These are phyloP conservation scores for Rhodotorula sp. DNA, from an alignment of 1,284 basidiomycete species.

Conservation along the genomic window DNA sequence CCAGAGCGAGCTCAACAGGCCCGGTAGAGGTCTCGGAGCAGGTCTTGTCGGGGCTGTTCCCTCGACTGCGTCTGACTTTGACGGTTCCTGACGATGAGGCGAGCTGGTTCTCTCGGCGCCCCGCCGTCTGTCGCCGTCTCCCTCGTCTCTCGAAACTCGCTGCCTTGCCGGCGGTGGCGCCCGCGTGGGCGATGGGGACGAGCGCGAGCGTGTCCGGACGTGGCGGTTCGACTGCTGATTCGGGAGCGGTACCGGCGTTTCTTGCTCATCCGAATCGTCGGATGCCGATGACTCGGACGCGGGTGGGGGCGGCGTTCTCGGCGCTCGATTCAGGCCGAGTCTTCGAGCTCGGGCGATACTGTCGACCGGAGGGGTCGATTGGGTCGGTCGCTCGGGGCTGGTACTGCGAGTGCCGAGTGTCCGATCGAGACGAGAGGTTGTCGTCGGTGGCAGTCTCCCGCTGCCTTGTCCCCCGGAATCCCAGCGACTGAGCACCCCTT, in stretches of 20 bases:
- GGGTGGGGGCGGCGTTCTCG: conserved; percentile 1
- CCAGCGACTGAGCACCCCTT: conserved; percentile 3
- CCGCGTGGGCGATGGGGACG: too few species aligned
- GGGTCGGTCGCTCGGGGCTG: background rate
- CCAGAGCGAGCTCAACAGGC: conserved; percentile 19
- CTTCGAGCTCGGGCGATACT: background rate
- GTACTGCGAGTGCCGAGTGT: too few species aligned
- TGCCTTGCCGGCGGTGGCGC: too few species aligned
- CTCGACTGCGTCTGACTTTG: background rate
- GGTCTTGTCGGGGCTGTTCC: background rate
- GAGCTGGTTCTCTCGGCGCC: too few species aligned
- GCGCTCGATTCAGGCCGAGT: conserved; percentile 14
- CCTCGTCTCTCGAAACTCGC: too few species aligned
- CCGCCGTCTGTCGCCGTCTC: too few species aligned
- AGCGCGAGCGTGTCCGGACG: too few species aligned
- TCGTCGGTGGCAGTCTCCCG: background rate
- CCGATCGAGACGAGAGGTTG: conserved; percentile 6
- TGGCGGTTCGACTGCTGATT: too few species aligned
- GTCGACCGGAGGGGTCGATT: background rate
- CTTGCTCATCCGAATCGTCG: background rate
- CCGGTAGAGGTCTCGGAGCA: background rate
- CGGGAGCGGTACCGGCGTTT: too few species aligned
- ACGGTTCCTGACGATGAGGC: background rate
- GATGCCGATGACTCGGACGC: background rate
- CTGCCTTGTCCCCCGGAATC: background rate